phyloP scores from a whole-genome alignment of 1,139 yeast species.

The Lodderomyces jiufengensis region DNA sequence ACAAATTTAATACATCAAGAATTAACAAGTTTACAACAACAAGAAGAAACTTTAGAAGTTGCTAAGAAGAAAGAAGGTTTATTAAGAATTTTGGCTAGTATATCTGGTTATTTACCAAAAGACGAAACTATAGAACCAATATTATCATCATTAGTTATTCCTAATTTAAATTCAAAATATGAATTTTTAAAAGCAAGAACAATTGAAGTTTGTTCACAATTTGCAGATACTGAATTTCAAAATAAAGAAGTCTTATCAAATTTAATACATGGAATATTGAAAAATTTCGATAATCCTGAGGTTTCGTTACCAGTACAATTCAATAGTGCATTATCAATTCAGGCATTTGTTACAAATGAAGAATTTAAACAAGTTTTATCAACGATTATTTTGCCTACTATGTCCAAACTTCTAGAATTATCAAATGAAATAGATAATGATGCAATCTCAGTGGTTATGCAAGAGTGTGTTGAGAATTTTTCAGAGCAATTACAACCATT shows the following conservation, averaged over 20 bases:
- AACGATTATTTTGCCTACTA: conserved; percentile 68
- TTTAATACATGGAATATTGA: conserved; percentile 65
- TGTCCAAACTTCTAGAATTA: conserved; percentile 72
- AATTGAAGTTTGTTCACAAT: conserved; percentile 70
- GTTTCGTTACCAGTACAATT: conserved; percentile 71
- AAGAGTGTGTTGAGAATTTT: conserved; percentile 88
- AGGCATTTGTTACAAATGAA: conserved; percentile 65
- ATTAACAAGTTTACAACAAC: conserved; percentile 39
- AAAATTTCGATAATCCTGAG: conserved; percentile 47
- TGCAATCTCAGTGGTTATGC: conserved; percentile 86
- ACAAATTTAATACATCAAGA: conserved; percentile 62
- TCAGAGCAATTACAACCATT: conserved; percentile 90
- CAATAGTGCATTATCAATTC: conserved; percentile 83
- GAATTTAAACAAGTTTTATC: conserved; percentile 68
- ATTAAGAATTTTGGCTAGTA: conserved; percentile 70
- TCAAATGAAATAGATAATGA: conserved; percentile 87
- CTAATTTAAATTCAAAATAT: conserved; percentile 61
- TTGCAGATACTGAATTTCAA: conserved; percentile 60
- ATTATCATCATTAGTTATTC: conserved; percentile 60
- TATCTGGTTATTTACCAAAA: conserved; percentile 66
- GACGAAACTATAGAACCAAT: conserved; percentile 58
- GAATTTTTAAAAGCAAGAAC: conserved; percentile 84
- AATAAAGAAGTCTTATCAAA: conserved; percentile 46
- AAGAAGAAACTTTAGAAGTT: conserved; percentile 47
- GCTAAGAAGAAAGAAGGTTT: conserved; percentile 81